Evolutionary conservation across 1,284 basidiomycete genomes (phyloP).

Genomic region (Heliocybe sulcata): DNA sequence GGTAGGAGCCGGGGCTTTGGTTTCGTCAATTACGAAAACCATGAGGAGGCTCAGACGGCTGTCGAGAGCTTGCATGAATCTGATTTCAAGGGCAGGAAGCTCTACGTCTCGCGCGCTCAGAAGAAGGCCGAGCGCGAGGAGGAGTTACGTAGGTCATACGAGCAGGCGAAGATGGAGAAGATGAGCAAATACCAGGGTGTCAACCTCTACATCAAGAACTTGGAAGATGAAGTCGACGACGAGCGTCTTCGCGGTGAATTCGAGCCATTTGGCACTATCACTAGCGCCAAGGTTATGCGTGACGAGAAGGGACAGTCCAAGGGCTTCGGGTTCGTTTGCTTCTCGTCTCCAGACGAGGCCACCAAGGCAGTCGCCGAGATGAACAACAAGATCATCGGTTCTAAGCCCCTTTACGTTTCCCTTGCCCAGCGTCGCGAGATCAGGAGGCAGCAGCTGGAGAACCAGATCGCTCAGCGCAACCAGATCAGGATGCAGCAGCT

Average conservation of each 20-base stretch:
- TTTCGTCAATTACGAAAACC: slow-evolving; percentile 94
- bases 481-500: slow-evolving; percentile 95
- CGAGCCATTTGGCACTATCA: slow-evolving; percentile 95
- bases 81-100: slow-evolving; percentile 84
- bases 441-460: slow-evolving; percentile 97
- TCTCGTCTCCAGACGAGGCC: slow-evolving; percentile 97
- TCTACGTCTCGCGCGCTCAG: slow-evolving; percentile 96
- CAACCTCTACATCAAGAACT: slow-evolving; percentile 99
- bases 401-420: slow-evolving; percentile 98
- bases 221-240: slow-evolving; percentile 90
- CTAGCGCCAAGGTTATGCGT: slow-evolving; percentile 99
- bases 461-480: slow-evolving; percentile 95
- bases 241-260: slow-evolving; percentile 94
- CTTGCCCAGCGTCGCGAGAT: slow-evolving; percentile 98
- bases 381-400: slow-evolving; percentile 99
- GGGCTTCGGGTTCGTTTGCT: slow-evolving; percentile 99
- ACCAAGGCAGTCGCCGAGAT: slow-evolving; percentile 99
- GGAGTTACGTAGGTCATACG: slow-evolving; percentile 91
- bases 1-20: slow-evolving; percentile 97
- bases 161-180: slow-evolving; percentile 96
- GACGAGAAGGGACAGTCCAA: slow-evolving; percentile 89
- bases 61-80: slow-evolving; percentile 89
- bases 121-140: slow-evolving; percentile 99
- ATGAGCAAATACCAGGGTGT: slow-evolving; percentile 98
- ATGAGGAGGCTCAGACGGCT: slow-evolving; percentile 89